These are phyloP conservation scores for Primulina eburnea DNA, from an alignment of 257 asterid genomes.

Conservation along the genomic window DNA sequence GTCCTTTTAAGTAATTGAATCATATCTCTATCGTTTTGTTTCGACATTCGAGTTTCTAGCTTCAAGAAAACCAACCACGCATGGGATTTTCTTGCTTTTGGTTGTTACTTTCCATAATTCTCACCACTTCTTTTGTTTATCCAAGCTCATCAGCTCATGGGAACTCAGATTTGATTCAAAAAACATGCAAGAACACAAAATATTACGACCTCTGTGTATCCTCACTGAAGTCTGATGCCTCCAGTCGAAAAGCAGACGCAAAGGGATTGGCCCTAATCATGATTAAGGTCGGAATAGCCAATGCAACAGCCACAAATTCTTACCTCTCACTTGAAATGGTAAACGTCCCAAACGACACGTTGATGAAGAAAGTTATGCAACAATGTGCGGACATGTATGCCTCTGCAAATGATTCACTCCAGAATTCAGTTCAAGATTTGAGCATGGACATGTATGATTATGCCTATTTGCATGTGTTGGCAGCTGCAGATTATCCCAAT, in stretches of 20 bases:
- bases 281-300: conserved; percentile 49
- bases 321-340: conserved; percentile 45
- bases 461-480: conserved; percentile 82
- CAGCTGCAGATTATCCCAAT: conserved; percentile 82
- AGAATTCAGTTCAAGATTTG: conserved; percentile 57
- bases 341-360: conserved; percentile 31
- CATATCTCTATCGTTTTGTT: too few species aligned
- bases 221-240: conserved; percentile 56
- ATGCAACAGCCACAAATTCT: conserved; percentile 67
- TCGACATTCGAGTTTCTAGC: background rate
- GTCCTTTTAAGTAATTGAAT: conserved; percentile 18
- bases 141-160: conserved; percentile 24
- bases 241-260: conserved; percentile 53
- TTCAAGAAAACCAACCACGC: background rate
- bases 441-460: conserved; percentile 52
- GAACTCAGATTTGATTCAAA: conserved; percentile 48
- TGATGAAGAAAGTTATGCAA: conserved; percentile 43
- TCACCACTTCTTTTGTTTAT: conserved; percentile 26
- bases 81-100: conserved; percentile 29
- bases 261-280: conserved; percentile 67
- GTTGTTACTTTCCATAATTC: conserved; percentile 19
- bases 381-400: conserved; percentile 68
- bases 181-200: conserved; percentile 67
- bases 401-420: conserved; percentile 56
- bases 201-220: conserved; percentile 74